Evolutionary conservation across 78 protist species (phyloP), one percentile per base, ranked within the genome.

Genomic region (Monosiga brevicollis): DNA sequence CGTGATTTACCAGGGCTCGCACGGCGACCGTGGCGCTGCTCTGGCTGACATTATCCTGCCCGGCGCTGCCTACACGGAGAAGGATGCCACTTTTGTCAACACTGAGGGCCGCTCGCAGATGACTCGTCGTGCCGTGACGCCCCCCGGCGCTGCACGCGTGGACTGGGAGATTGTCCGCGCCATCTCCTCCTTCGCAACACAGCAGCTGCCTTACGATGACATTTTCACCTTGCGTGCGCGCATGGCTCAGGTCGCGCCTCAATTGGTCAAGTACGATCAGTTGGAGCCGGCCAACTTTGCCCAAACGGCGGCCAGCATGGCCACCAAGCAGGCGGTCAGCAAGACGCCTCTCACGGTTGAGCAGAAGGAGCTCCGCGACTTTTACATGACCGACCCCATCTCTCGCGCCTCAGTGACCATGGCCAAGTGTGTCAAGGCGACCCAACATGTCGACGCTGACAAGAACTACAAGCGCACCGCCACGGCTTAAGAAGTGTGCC

Each of bases 21-120:
- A 80, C 36, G 89, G 84, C 54, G 84, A 74, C 29, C 23, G 0
- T 38, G 93, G 88, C 24, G 91, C 91, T 11, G 54, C 75, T 81
- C 0, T 39, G 0, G 93, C 93, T 24, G 90, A 87, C 80, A 70
- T 87, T 24, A 79, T 90, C 29, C 82, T 90, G 6, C 93, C 93
- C 9, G 91, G 90, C 32, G 87, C 90, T 32, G 88, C 93, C 6
- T 90, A 87, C 81, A 87, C 91, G 38, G 93, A 90, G 83, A 90
- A 90, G 91, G 2, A 37, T 25, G 87, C 74, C 42, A 87, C 93
- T 25, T 90, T 81, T 80, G 90, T 82, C 73, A 87, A 87, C 78
- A 87, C 87, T 6, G 93, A 85, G 88, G 93, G 93, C 39, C 90
- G 93, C 42, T 42, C 25, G 71, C 93, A 90, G 81, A 62, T 25